Percentiles rank a stretch among this genome's conserved stretches.
These are phyloP conservation scores for Tulasnella sp. DNA, from an alignment of 768 basidiomycete genomes.

Conservation along the genomic window DNA sequence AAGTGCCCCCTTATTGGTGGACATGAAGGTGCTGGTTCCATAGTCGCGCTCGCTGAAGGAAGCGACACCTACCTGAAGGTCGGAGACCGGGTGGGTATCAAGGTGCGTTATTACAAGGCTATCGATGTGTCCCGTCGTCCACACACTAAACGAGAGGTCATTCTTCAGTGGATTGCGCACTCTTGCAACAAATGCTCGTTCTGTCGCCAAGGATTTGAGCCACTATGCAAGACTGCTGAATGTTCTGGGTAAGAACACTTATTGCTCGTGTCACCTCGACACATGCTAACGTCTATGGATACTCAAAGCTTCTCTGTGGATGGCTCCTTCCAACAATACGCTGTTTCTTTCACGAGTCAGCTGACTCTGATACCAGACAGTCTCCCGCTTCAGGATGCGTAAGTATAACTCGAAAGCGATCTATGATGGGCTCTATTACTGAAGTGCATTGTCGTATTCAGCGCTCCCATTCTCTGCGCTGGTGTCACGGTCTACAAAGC, in stretches of 20 bases:
- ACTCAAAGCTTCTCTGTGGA: constrained; percentile 64
- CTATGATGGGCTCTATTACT: neutral
- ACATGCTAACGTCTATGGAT: too few relatives aligned
- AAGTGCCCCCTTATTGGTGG: constrained; percentile 13
- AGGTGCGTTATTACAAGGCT: constrained; percentile 25
- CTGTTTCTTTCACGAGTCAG: constrained; percentile 58
- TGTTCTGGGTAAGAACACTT: too few relatives aligned
- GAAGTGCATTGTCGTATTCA: neutral
- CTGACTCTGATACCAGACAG: constrained; percentile 73
- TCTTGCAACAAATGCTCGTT: constrained; percentile 63
- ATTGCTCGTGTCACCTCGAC: too few relatives aligned
- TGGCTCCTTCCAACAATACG: constrained; percentile 50
- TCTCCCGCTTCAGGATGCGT: constrained; percentile 40
- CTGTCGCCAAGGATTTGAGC: constrained; percentile 67
- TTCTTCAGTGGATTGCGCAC: constrained; percentile 22
- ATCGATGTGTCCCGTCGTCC: too few relatives aligned
- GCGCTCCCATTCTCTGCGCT: constrained; percentile 18
- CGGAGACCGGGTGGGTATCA: constrained; percentile 75
- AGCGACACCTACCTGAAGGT: constrained; percentile 56
- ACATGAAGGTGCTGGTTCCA: constrained; percentile 37
- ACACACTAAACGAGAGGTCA: too few relatives aligned
- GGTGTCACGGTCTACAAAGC: constrained; percentile 80
- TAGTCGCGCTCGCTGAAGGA: constrained; percentile 53
- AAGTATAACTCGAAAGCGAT: constrained; percentile 33
- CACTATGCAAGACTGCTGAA: constrained; percentile 51